Evolutionary conservation across 306 rosid genomes (phyloP).

Genomic region (Prunus davidiana): DNA sequence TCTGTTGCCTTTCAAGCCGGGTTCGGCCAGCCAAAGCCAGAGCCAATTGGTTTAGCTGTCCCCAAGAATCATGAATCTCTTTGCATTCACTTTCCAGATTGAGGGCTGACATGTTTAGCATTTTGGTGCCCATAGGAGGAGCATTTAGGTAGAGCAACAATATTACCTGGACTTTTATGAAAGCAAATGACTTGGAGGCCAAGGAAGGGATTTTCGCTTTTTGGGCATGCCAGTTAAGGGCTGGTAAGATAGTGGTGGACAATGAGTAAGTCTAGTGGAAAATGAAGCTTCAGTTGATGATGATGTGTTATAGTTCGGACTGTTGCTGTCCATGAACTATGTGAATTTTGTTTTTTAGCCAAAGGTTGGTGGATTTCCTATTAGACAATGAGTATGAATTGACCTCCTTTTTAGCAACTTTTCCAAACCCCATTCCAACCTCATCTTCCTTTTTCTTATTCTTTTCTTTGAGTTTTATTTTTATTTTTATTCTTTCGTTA

Average conservation of each 20-base stretch:
- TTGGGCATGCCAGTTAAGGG: slow-evolving; percentile 6
- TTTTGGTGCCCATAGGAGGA: slow-evolving; percentile 16
- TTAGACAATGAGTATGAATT: slow-evolving; percentile 44
- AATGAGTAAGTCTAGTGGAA: neutral
- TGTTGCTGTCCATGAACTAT: slow-evolving; percentile 24
- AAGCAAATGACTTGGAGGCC: slow-evolving; percentile 34
- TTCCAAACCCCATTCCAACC: neutral
- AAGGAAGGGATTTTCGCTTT: slow-evolving; percentile 40
- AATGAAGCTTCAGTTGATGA: slow-evolving; percentile 25
- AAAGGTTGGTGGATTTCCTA: slow-evolving; percentile 38
- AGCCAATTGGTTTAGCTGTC: slow-evolving; percentile 28
- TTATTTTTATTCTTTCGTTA: too few relatives aligned
- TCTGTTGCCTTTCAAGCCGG: slow-evolving; percentile 39
- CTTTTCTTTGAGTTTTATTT: too few relatives aligned
- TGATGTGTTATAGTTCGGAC: slow-evolving; percentile 40
- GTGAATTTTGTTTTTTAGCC: slow-evolving; percentile 49
- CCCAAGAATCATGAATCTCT: slow-evolving; percentile 54
- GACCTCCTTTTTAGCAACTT: slow-evolving; percentile 21
- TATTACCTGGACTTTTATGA: slow-evolving; percentile 5
- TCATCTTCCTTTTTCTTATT: neutral
- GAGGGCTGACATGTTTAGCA: slow-evolving; percentile 30
- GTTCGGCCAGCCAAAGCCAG: slow-evolving; percentile 42
- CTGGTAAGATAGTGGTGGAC: neutral
- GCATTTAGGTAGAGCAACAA: neutral
- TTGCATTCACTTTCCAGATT: slow-evolving; percentile 48